Conservation (phyloP, 768 basidiomycete genomes). For the Lenzites betulinus region DNA sequence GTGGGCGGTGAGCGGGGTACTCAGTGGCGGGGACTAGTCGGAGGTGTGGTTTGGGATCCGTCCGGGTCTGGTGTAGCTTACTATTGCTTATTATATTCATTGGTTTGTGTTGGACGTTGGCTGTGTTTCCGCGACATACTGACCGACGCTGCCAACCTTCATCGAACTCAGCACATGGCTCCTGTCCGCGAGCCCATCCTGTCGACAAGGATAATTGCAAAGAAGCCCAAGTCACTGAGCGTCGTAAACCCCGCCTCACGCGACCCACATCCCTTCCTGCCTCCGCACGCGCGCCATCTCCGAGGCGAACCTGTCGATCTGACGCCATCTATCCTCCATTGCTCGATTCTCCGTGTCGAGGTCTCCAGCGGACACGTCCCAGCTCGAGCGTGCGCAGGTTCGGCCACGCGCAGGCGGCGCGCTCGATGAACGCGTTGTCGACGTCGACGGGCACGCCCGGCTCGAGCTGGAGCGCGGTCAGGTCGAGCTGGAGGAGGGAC, state of each 20-base stretch:
- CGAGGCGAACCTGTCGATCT: not conserved
- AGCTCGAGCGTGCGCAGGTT: conserved; percentile 11
- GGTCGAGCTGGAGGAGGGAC: conserved; percentile 11
- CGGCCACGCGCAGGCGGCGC: conserved; percentile 16
- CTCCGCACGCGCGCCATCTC: not conserved
- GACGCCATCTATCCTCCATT: not conserved
- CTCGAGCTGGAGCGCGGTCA: conserved; percentile 7
- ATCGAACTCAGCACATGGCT: no score
- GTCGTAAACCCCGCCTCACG: no score
- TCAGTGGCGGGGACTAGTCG: no score
- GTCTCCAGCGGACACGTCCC: no score
- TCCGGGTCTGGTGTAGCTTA: not conserved
- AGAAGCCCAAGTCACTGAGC: no score
- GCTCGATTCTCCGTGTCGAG: conserved; percentile 5
- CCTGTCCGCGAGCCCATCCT: no score
- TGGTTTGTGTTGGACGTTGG: not conserved
- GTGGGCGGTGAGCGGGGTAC: not conserved
- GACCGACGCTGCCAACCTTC: no score
- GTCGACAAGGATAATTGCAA: no score
- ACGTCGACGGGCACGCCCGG: conserved; percentile 9
- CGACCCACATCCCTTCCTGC: not conserved
- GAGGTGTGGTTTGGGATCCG: not conserved
- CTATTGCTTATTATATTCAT: not conserved
- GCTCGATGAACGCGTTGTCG: conserved; percentile 16
- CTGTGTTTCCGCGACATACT: no score